Percentiles rank a stretch among this genome's conserved stretches.
phyloP scores from a whole-genome alignment of 208 protist genomes.

The Endotrypanum monterogeii region DNA sequence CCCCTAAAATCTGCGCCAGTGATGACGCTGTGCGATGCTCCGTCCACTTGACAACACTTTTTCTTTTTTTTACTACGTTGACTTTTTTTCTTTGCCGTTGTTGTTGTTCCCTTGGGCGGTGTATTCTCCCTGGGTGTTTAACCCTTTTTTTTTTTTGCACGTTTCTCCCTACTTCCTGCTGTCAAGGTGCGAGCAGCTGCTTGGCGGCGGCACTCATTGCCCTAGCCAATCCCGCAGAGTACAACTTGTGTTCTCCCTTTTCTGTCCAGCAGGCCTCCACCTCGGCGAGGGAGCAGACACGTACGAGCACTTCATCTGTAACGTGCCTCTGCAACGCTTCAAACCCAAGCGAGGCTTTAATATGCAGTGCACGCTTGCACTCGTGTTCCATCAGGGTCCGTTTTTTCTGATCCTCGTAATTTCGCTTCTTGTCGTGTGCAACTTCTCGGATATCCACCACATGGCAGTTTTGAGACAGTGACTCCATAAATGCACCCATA shows the following conservation, averaged over 20 bases:
- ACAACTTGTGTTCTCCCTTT: conserved; percentile 35
- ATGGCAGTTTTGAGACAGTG: neutral
- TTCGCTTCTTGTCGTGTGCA: neutral
- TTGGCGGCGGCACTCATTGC: conserved; percentile 12
- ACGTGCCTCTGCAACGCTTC: conserved; percentile 55
- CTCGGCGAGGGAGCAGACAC: conserved; percentile 59
- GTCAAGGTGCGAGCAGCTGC: conserved; percentile 14
- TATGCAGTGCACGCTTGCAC: conserved; percentile 47
- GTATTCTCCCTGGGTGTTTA: too few relatives aligned
- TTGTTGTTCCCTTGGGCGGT: too few relatives aligned
- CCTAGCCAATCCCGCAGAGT: conserved; percentile 22
- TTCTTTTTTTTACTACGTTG: too few relatives aligned
- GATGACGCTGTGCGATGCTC: too few relatives aligned
- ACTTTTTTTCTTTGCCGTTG: too few relatives aligned
- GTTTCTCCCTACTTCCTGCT: too few relatives aligned
- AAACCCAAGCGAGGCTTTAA: conserved; percentile 64
- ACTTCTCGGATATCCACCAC: neutral
- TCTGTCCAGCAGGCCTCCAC: conserved; percentile 37
- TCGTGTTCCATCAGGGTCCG: neutral
- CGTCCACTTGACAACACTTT: too few relatives aligned
- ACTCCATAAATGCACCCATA: conserved; percentile 26
- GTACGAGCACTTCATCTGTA: conserved; percentile 43
- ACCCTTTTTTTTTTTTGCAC: too few relatives aligned
- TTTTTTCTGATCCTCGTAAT: neutral
- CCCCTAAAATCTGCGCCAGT: too few relatives aligned